Conservation (phyloP, 148 eudicot genomes). For the Nepenthes gracilis region DNA sequence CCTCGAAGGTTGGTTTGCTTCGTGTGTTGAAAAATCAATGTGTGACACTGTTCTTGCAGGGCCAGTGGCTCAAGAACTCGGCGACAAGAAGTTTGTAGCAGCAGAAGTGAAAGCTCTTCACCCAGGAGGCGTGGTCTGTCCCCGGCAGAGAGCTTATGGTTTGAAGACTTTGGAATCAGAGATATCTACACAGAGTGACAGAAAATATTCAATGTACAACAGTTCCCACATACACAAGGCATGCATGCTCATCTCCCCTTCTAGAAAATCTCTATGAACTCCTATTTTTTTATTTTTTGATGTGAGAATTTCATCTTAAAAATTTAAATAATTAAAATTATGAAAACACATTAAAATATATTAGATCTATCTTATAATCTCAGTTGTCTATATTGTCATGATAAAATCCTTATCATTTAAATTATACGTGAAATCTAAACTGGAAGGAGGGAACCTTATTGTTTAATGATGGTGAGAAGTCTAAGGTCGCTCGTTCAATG, state of each 20-base stretch:
- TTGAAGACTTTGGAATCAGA: slow-evolving; percentile 2
- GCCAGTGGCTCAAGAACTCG: slow-evolving; percentile 10
- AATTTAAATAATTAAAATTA: neutral
- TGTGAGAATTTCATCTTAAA: neutral
- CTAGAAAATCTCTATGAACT: neutral
- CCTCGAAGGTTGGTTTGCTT: too few relatives aligned
- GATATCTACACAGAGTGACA: slow-evolving; percentile 6
- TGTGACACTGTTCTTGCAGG: too few relatives aligned
- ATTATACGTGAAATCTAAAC: too few relatives aligned
- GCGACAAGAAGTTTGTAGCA: slow-evolving; percentile 12
- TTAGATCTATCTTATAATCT: neutral
- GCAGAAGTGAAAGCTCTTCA: slow-evolving; percentile 18
- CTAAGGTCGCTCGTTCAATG: too few relatives aligned
- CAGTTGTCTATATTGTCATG: neutral
- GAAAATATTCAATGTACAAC: slow-evolving; percentile 21
- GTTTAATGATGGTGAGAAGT: too few relatives aligned
- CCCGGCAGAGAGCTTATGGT: slow-evolving; percentile 28
- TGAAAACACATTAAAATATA: neutral
- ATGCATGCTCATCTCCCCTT: neutral
- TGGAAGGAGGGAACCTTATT: too few relatives aligned
- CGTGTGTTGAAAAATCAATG: too few relatives aligned
- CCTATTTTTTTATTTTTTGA: neutral
- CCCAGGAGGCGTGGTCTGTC: slow-evolving; percentile 28
- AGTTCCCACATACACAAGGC: slow-evolving; percentile 25
- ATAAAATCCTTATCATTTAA: too few relatives aligned